Percentiles rank a stretch among this genome's conserved stretches.
Evolutionary conservation across 2,329 filamentous ascomycete species (phyloP).

Genomic region (Cercospora canescens): DNA sequence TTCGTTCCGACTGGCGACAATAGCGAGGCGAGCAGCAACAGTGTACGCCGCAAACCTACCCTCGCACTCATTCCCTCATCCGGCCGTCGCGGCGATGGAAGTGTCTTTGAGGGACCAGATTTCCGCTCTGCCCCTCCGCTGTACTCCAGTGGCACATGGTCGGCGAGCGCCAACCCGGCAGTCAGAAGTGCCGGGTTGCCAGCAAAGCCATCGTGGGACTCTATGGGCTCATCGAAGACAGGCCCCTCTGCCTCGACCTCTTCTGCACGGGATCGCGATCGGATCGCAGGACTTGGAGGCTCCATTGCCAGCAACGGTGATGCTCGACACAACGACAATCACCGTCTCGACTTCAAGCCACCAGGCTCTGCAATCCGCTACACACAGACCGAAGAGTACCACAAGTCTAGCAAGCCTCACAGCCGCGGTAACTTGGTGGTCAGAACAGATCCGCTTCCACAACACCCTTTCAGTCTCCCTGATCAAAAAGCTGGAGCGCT

Average conservation of each 20-base stretch:
- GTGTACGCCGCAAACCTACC: not conserved
- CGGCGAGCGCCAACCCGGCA: slow-evolving; percentile 1
- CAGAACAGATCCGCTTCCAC: slow-evolving; percentile 15
- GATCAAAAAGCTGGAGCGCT: not conserved
- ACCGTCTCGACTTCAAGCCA: slow-evolving; percentile 7
- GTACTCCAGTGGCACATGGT: slow-evolving; percentile 19
- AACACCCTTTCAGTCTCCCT: slow-evolving; percentile 7
- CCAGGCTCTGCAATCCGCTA: slow-evolving; percentile 6
- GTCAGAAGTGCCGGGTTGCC: slow-evolving; percentile 18
- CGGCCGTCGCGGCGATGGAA: not conserved
- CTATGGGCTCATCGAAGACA: not conserved
- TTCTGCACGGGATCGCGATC: not conserved
- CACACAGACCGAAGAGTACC: slow-evolving; percentile 21
- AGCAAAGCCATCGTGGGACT: slow-evolving; percentile 19
- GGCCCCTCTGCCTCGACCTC: not conserved
- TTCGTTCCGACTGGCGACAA: slow-evolving; percentile 7
- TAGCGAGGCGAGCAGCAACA: not conserved
- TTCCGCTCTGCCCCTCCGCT: slow-evolving; percentile 10
- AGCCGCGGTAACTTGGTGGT: not conserved
- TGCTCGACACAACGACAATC: not conserved
- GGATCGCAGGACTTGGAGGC: not conserved
- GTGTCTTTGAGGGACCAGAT: not conserved
- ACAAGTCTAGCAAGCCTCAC: slow-evolving; percentile 4
- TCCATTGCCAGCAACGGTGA: not conserved
- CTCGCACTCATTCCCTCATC: not conserved